Conservation (phyloP, 192 early-diverging fungal genomes). For the Coemansia sp. region DNA sequence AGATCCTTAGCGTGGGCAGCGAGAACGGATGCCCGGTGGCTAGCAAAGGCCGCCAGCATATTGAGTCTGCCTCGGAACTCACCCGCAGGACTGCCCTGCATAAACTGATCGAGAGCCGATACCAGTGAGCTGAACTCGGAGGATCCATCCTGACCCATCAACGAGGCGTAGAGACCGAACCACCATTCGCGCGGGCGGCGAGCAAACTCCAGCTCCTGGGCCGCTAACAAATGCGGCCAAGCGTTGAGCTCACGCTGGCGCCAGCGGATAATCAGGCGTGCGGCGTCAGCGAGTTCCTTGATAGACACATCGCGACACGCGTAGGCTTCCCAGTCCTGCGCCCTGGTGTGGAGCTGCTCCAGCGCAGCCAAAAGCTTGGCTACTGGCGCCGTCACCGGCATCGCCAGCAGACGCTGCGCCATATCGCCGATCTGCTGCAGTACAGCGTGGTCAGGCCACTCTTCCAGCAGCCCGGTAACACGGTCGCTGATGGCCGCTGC, state of each 20-base stretch:
- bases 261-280: conserved; percentile 82
- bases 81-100: conserved; percentile 73
- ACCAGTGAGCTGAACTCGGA: conserved; percentile 45
- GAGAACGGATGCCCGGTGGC: conserved; percentile 29
- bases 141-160: conserved; percentile 15
- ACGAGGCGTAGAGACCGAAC: conserved; percentile 75
- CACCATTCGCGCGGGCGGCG: conserved; percentile 76
- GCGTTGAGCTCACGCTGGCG: conserved; percentile 85
- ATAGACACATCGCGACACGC: conserved; percentile 81
- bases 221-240: conserved; percentile 85
- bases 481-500: conserved; percentile 63
- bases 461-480: conserved; percentile 62
- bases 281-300: conserved; percentile 66
- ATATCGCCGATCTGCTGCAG: conserved; percentile 75
- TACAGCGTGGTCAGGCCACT: conserved; percentile 93
- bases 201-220: conserved; percentile 74
- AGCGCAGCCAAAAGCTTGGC: conserved; percentile 89
- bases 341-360: conserved; percentile 84
- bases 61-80: conserved; percentile 78
- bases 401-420: conserved; percentile 60
- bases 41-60: conserved; percentile 63
- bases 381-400: conserved; percentile 76
- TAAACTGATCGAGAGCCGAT: conserved; percentile 78
- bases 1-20: neutral
- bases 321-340: conserved; percentile 93